These are phyloP conservation scores for Fusarium xylarioides DNA, from an alignment of 2,329 filamentous ascomycete genomes.

Conservation along the genomic window DNA sequence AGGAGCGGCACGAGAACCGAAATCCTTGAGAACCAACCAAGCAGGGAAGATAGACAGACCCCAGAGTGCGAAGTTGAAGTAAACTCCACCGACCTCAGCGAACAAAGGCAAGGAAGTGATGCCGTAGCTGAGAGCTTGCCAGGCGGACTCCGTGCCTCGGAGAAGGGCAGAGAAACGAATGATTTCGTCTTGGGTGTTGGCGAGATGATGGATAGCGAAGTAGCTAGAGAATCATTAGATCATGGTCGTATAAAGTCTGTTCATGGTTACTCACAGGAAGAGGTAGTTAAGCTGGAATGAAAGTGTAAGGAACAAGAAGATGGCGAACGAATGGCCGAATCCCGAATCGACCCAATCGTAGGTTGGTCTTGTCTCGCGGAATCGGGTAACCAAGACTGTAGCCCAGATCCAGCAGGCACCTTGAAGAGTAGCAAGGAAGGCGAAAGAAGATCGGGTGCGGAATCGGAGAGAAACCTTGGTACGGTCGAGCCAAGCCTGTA, in stretches of 20 bases:
- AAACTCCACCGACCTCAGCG: slow-evolving; percentile 71
- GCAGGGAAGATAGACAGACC: slow-evolving; percentile 69
- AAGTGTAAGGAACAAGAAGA: slow-evolving; percentile 73
- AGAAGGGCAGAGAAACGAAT: slow-evolving; percentile 74
- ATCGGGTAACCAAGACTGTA: slow-evolving; percentile 70
- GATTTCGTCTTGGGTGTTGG: slow-evolving; percentile 68
- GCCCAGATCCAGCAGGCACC: slow-evolving; percentile 79
- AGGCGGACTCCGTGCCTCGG: slow-evolving; percentile 75
- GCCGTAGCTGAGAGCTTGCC: slow-evolving; percentile 78
- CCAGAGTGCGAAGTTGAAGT: slow-evolving; percentile 77
- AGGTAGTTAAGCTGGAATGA: slow-evolving; percentile 80
- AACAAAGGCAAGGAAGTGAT: slow-evolving; percentile 69
- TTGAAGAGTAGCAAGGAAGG: slow-evolving; percentile 63
- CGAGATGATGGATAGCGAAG: slow-evolving; percentile 74
- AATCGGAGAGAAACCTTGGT: slow-evolving; percentile 61
- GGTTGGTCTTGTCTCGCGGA: slow-evolving; percentile 62
- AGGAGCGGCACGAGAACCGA: slow-evolving; percentile 19
- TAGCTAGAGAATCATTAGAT: slow-evolving; percentile 56
- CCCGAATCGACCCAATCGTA: slow-evolving; percentile 72
- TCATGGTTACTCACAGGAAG: slow-evolving; percentile 61
- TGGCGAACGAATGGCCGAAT: slow-evolving; percentile 72
- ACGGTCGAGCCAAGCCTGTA: slow-evolving; percentile 66
- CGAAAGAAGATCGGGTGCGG: slow-evolving; percentile 65
- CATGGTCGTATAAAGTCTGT: fast-evolving
- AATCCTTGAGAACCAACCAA: slow-evolving; percentile 70